Evolutionary conservation across 305 asterid genomes (phyloP), one percentile per base, ranked within the genome.

Genomic region (Rubia tinctorum): DNA sequence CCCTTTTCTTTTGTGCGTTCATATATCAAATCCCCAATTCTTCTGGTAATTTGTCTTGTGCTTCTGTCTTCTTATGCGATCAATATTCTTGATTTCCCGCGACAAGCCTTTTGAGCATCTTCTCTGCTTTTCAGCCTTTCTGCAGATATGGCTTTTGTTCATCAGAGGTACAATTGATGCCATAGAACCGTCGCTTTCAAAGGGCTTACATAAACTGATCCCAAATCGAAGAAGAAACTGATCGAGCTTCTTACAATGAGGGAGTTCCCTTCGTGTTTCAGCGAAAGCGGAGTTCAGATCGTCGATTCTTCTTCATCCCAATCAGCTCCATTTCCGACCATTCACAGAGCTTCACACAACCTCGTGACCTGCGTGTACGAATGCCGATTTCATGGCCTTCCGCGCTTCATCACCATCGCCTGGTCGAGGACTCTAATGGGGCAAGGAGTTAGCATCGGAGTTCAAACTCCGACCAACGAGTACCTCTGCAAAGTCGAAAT

Each of bases 191-290:
- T 71, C 75, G 2, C 75, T 58, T 58, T 71, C 74, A 71, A n/a
- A 51, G 61, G 66, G 39, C 43, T n/a, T 5, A 55, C 66, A 55
- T 71, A 25, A 23, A 7, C 51, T 69, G 63, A 69, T 58, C 47
- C 6, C 23, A 23, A 30, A 3, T 58, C 18, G 17, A 18, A n/a
- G 37, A 53, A 30, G 7, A 14, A 20, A 23, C 13, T 0, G 30
- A 5, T 30, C 11, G 23, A 53, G 6, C 1, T 17, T 53, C 59
- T 18, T 18, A 71, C 1, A 71, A 89, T 86, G 96, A 86, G 83
- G 81, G 91, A 90, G 74, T 88, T 88, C 68, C 89, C 91, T 70
- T 90, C 93, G 63, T 90, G 92, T 80, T 88, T 88, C 44, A 88
- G 92, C 62, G 91, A 90, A 70, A 90, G 75, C 73, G 90, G 89